Base-by-base conservation (phyloP, 495 filamentous ascomycete species). In the Neohortaea acidophila region DNA sequence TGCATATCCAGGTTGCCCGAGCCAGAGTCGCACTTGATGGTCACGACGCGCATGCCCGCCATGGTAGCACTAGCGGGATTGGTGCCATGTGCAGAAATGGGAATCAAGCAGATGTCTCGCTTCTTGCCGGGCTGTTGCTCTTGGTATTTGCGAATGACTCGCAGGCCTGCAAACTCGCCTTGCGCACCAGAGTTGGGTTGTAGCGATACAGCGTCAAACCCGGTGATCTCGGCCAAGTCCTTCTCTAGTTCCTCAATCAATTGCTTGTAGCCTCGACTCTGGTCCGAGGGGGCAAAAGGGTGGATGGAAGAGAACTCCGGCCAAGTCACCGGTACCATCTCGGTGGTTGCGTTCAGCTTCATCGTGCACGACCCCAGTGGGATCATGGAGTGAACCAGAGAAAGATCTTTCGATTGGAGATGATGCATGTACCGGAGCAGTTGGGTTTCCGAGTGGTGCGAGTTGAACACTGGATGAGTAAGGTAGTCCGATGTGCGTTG, bases 341-440 rank as follows among this genome's bases (percentile, higher is more conserved):
- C 87, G 12, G 82, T 81, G 22, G 87, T 91, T 40, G 81, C 84
- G 54, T 97, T 97, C 29, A 97, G 76, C 68, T 97, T 97, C 89
- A 97, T 97, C 17, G 89, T 97, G 67, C 89, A 97, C 13, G 91
- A 96, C 20, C 89, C 89, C n/a, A 97, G 73, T 5, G 89, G 86
- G 46, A 97, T 97, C 89, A 97, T 97, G 9, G 91, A 96, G 63
- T 96, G 91, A 5, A 81, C 81, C 26, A 96, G 67, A 13, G 91
- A 96, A 4, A 97, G 65, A 57, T 97, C 89, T 59, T 93, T 94
- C 28, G 85, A 94, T 59, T 94, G 81, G 7, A 97, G 69, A 58
- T 93, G 84, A 47, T 84, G 73, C 39, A 96, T 94, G 63, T 97
- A 97, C 26, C 89, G 79, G 26, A 96, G 69, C 55, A 97, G 71